phyloP scores from a whole-genome alignment of 176 grass and related monocot species.

The Musa itinerans region DNA sequence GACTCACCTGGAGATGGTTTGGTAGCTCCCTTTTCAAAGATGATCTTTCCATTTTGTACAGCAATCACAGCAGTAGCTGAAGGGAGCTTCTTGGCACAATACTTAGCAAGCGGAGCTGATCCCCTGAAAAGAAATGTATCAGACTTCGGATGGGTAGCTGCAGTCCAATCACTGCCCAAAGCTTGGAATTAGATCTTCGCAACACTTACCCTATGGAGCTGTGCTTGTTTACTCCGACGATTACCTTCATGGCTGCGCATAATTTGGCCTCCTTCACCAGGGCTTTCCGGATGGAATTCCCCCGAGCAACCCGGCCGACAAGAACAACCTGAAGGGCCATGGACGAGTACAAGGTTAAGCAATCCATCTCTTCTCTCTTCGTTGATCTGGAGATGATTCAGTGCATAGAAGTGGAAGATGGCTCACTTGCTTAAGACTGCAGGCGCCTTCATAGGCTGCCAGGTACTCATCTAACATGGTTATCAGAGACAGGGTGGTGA shows the following conservation, averaged over 20 bases:
- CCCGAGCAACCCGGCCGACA: conserved; percentile 71
- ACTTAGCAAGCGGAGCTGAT: conserved; percentile 63
- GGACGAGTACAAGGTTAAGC: conserved; percentile 7
- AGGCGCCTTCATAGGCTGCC: conserved; percentile 55
- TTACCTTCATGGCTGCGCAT: conserved; percentile 58
- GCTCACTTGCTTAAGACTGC: conserved; percentile 61
- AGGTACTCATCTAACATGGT: conserved; percentile 72
- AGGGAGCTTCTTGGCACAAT: conserved; percentile 86
- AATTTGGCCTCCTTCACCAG: conserved; percentile 84
- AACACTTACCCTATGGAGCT: conserved; percentile 67
- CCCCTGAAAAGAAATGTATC: conserved; percentile 35
- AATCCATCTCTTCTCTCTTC: neutral
- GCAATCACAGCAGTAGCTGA: conserved; percentile 57
- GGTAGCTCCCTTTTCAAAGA: conserved; percentile 55
- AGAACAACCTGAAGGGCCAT: conserved; percentile 48
- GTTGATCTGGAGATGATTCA: neutral
- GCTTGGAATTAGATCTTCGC: neutral
- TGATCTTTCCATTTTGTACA: conserved; percentile 63
- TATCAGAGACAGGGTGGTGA: conserved; percentile 55
- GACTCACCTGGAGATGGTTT: conserved; percentile 43
- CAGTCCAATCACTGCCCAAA: neutral
- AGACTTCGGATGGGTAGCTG: neutral
- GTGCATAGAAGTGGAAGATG: neutral
- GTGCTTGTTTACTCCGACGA: conserved; percentile 75
- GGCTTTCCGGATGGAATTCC: conserved; percentile 68